Base-by-base conservation (phyloP, 495 filamentous ascomycete species). In the Penicillium bovifimosum region DNA sequence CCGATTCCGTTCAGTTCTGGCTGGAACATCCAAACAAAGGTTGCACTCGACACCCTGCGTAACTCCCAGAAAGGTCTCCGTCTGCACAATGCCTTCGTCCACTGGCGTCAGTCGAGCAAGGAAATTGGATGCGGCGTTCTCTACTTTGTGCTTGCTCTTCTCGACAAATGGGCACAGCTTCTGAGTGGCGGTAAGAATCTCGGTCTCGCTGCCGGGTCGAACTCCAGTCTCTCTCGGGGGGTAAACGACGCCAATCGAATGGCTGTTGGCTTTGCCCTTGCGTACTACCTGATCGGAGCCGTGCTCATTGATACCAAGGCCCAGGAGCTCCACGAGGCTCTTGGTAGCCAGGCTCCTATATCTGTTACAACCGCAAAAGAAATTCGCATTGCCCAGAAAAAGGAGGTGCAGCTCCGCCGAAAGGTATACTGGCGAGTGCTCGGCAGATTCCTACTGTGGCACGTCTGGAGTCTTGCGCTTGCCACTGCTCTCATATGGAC, bases 31-130 rank as follows among this genome's bases (percentile, higher is more conserved):
- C 76, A 78, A 58, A 71, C 73, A 0, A 80, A 80, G 58, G 80
- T 80, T 1, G 81, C 71, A 11, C 54, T 80, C 24, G 78, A 83
- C 56, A 77, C 67, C 27, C 64, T 83, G 43, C 70, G 69, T 29
- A 74, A 73, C 47, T 71, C 75, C 14, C 80, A 83, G 53, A 81
- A 80, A 59, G 81, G 80, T 9, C 72, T 84, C 5, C 67, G 73
- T 20, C 62, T 82, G n/a, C 81, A 84, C 65, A 83, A 78, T 58
- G 74, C 79, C 4, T 84, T 84, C 59, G 72, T 83, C 32, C 80
- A 81, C 53, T 84, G 80, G 80, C 79, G 81, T 7, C 72, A 80
- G 27, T 75, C 77, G 0, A 79, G 77, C 40, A 66, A 73, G 38
- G 81, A 84, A 50, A 71, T 84, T 13, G 78, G 80, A 20, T 82